Evolutionary conservation across 1,139 yeast genomes (phyloP).

Genomic region (Diutina rugosa): DNA sequence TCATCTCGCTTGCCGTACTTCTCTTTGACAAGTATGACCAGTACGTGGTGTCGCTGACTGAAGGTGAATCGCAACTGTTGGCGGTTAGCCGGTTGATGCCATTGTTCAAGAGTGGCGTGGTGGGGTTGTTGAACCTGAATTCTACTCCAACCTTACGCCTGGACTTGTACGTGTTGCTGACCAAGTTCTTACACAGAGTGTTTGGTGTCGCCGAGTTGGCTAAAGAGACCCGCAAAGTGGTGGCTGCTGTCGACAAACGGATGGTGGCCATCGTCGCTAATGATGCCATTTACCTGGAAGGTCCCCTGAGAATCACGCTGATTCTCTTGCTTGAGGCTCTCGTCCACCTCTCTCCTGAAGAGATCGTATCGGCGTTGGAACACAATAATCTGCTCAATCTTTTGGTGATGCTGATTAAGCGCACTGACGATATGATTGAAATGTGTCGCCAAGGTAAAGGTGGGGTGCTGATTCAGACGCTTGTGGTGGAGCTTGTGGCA

Average conservation of each 20-base stretch:
- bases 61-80: neutral
- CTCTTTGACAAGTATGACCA: constrained; percentile 51
- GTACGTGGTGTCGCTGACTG: constrained; percentile 6
- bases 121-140: constrained; percentile 58
- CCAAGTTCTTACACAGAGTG: constrained; percentile 47
- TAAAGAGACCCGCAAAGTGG: constrained; percentile 34
- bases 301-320: constrained; percentile 66
- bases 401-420: constrained; percentile 52
- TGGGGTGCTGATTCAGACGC: constrained; percentile 27
- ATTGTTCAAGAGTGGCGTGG: constrained; percentile 59
- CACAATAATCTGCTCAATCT: constrained; percentile 54
- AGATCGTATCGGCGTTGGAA: constrained; percentile 47
- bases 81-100: constrained; percentile 38
- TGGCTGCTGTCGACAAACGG: constrained; percentile 48
- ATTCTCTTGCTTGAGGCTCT: constrained; percentile 60
- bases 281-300: constrained; percentile 75
- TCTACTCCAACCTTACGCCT: constrained; percentile 61
- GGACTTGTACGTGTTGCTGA: constrained; percentile 64
- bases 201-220: constrained; percentile 26
- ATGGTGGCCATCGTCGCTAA: constrained; percentile 55
- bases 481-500: constrained; percentile 62
- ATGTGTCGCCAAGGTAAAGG: constrained; percentile 18
- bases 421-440: constrained; percentile 45
- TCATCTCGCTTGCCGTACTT: constrained; percentile 64
- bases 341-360: constrained; percentile 39